phyloP scores from a whole-genome alignment of 441 rosid species.

The Sinapis alba region DNA sequence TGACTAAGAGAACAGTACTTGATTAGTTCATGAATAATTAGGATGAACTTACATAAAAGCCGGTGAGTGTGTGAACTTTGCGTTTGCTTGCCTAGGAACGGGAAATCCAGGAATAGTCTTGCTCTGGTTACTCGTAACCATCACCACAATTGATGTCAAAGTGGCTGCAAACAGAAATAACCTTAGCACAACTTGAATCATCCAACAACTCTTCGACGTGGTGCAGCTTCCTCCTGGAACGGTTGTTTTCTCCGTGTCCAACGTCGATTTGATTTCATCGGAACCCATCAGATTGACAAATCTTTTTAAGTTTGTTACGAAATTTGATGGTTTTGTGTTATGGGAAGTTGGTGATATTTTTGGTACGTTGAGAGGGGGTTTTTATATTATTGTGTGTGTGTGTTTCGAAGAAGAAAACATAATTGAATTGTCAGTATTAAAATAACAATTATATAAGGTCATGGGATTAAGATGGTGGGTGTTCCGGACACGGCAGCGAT shows the following conservation, averaged over 20 bases:
- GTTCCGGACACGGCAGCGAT: conserved; percentile 29
- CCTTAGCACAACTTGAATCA: conserved; percentile 49
- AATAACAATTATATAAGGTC: conserved; percentile 16
- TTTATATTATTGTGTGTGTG: conserved; percentile 26
- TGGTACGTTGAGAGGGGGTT: conserved; percentile 16
- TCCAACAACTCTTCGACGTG: conserved; percentile 26
- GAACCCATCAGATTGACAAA: conserved; percentile 34
- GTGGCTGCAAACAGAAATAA: conserved; percentile 58
- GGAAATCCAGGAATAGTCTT: conserved; percentile 33
- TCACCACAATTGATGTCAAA: conserved; percentile 52
- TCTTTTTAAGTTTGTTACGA: not conserved
- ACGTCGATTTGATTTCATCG: conserved; percentile 27
- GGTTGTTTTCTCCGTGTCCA: conserved; percentile 28
- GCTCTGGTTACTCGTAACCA: conserved; percentile 68
- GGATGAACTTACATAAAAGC: conserved; percentile 67
- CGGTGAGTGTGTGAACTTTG: conserved; percentile 73
- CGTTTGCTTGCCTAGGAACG: conserved; percentile 50
- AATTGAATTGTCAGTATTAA: not conserved
- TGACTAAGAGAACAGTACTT: not conserved
- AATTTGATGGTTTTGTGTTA: conserved; percentile 8
- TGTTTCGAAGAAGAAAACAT: conserved; percentile 17
- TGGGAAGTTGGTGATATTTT: conserved; percentile 8
- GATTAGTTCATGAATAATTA: not conserved
- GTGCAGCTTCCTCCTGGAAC: conserved; percentile 13
- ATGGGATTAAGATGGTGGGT: conserved; percentile 16